Evolutionary conservation across 2,329 filamentous ascomycete genomes (phyloP), one percentile per base, ranked within the genome.

Genomic region (Aspergillus clavatus): DNA sequence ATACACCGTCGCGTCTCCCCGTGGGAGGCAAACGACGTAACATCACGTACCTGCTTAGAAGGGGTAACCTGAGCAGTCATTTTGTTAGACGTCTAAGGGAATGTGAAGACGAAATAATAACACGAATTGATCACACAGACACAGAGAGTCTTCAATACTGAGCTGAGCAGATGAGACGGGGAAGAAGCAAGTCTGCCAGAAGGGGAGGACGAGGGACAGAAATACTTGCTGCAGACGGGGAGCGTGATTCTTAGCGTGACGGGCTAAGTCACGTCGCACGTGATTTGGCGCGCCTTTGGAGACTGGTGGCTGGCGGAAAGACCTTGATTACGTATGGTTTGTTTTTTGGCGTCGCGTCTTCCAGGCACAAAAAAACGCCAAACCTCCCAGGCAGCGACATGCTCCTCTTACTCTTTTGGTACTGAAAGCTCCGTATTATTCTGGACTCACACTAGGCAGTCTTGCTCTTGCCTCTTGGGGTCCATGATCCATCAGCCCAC

Each of bases 21-120:
- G 46, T 40, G 49, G 50, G 55, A 58, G 51, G 64, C 59, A 62
- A 53, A 18, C 14, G 57, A 41, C 45, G 59, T 59, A 66, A 70
- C 64, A 67, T 64, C 64, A 65, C 78, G 57, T 74, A 86, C 83
- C 76, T 82, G 80, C 73, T 87, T 87, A 46, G 83, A 86, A 53
- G 83, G 83, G 59, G 83, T 86, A 64, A 87, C 76, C 68, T 91
- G 78, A 53, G 84, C 74, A 70, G 87, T 80, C 88, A 94, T 93
- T 80, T 52, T 42, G 50, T 51, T 42, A 40, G 45, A 38, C 56
- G 40, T 58, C 21, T 59, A 43, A 45, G 26, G 27, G 38, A 18
- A 28, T 35, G 75, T 67, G 50, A 50, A 57, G 52, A 45, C 48
- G 46, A 47, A 54, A 49, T 42, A 41, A 45, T 38, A 47, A 43